Evolutionary conservation across 345 rosid species (phyloP).

Genomic region (Populus alba): DNA sequence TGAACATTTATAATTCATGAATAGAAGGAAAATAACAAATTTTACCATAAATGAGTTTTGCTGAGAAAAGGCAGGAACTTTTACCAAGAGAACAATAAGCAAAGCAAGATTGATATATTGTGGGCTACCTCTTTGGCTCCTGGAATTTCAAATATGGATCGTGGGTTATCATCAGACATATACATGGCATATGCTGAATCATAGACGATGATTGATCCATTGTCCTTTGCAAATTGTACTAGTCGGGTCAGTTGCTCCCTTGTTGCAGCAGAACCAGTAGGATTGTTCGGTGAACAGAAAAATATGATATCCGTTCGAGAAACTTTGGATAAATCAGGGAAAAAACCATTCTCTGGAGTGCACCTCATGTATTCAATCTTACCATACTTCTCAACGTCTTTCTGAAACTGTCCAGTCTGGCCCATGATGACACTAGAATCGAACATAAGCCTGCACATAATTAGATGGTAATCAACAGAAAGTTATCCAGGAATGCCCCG

Average conservation of each 20-base stretch:
- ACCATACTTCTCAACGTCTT: constrained; percentile 58
- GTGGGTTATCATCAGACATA: constrained; percentile 81
- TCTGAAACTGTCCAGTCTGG: constrained; percentile 72
- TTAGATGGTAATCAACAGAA: not conserved
- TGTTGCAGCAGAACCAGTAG: constrained; percentile 92
- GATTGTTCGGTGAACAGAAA: constrained; percentile 97
- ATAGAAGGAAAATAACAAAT: too few relatives aligned
- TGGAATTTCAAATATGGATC: constrained; percentile 89
- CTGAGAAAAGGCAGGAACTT: too few relatives aligned
- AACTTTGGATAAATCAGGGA: constrained; percentile 78
- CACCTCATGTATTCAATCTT: constrained; percentile 93
- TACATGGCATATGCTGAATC: constrained; percentile 95
- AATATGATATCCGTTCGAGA: constrained; percentile 78
- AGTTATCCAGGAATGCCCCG: not conserved
- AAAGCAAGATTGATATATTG: constrained; percentile 1
- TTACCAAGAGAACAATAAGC: not conserved
- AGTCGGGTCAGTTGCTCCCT: constrained; percentile 71
- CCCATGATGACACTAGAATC: constrained; percentile 98
- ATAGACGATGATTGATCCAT: constrained; percentile 86
- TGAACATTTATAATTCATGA: too few relatives aligned
- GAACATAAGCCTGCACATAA: constrained; percentile 75
- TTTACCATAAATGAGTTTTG: too few relatives aligned
- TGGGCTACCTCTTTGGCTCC: constrained; percentile 83
- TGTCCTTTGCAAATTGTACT: constrained; percentile 81
- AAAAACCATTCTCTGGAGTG: constrained; percentile 91